These are phyloP conservation scores for Crithidia thermophila DNA, from an alignment of 208 protist genomes.

Conservation along the genomic window DNA sequence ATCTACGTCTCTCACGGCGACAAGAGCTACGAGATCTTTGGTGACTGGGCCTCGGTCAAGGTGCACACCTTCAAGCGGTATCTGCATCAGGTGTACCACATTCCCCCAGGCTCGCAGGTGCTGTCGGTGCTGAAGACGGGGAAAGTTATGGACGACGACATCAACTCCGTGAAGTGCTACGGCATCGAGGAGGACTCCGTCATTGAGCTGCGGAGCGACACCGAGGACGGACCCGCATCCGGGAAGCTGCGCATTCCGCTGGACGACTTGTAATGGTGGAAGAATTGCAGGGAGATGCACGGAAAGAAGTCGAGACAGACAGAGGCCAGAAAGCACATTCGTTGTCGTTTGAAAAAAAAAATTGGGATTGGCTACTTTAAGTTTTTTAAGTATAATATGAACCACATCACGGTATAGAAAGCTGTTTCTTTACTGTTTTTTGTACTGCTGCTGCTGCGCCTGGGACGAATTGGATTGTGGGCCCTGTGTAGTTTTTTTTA, in stretches of 20 bases:
- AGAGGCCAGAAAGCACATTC: no score
- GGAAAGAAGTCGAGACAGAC: no score
- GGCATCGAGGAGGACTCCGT: slow-evolving; percentile 70
- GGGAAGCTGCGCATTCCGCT: slow-evolving; percentile 45
- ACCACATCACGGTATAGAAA: no score
- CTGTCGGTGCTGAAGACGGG: slow-evolving; percentile 51
- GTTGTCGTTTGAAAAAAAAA: no score
- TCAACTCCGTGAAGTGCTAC: slow-evolving; percentile 71
- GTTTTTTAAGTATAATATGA: no score
- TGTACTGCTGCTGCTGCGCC: no score
- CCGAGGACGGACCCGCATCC: slow-evolving; percentile 12
- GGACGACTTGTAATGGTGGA: slow-evolving; percentile 60
- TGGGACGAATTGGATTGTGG: no score
- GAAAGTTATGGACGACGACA: slow-evolving; percentile 79
- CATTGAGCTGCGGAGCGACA: slow-evolving; percentile 64
- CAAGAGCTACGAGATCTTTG: slow-evolving; percentile 86
- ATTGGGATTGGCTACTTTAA: no score
- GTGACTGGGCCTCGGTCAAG: slow-evolving; percentile 81
- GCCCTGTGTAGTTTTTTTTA: no score
- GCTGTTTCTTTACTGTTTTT: no score
- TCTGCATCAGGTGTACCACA: slow-evolving; percentile 85
- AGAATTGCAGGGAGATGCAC: no score
- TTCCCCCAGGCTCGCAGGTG: slow-evolving; percentile 66
- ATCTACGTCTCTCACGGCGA: slow-evolving; percentile 81
- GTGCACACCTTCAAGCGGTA: slow-evolving; percentile 91